Conservation (phyloP, 2,329 filamentous ascomycete species). For the Pseudocercospora macadamiae region DNA sequence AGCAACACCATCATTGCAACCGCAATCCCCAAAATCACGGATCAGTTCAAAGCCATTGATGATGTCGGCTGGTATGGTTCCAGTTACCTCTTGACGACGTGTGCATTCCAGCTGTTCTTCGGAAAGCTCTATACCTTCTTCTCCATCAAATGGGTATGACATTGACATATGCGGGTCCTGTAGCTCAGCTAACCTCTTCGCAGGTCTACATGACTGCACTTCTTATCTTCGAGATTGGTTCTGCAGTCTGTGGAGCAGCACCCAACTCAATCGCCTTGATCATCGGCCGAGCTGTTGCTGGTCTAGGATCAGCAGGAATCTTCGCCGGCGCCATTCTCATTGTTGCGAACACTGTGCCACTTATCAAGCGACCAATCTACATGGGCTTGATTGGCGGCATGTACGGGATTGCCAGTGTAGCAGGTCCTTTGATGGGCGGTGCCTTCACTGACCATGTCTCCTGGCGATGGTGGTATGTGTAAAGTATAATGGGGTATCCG, state of each 20-base stretch:
- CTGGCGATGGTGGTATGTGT: slow-evolving; percentile 32
- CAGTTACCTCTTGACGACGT: slow-evolving; percentile 52
- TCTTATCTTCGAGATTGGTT: slow-evolving; percentile 57
- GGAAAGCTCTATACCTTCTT: slow-evolving; percentile 54
- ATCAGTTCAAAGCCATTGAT: slow-evolving; percentile 49
- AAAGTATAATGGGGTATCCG: background rate
- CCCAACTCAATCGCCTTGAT: slow-evolving; percentile 55
- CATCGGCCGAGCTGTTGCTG: slow-evolving; percentile 55
- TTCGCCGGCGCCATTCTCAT: slow-evolving; percentile 54
- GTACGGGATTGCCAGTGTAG: slow-evolving; percentile 53
- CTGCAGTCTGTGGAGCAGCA: slow-evolving; percentile 55
- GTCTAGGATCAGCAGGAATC: slow-evolving; percentile 55
- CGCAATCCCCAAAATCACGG: slow-evolving; percentile 53
- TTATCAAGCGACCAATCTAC: slow-evolving; percentile 52
- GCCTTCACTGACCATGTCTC: slow-evolving; percentile 40
- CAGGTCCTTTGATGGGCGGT: slow-evolving; percentile 47
- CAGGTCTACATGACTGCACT: no score
- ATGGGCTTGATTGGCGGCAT: slow-evolving; percentile 54
- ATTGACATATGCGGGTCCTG: background rate
- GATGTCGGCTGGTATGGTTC: slow-evolving; percentile 50
- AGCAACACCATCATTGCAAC: slow-evolving; percentile 54
- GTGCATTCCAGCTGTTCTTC: slow-evolving; percentile 47
- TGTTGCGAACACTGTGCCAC: slow-evolving; percentile 49
- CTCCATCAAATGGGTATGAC: slow-evolving; percentile 48
- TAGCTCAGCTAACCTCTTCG: no score